These are phyloP conservation scores for Eucalyptus sideroxylon DNA, from an alignment of 345 rosid species.

Conservation along the genomic window DNA sequence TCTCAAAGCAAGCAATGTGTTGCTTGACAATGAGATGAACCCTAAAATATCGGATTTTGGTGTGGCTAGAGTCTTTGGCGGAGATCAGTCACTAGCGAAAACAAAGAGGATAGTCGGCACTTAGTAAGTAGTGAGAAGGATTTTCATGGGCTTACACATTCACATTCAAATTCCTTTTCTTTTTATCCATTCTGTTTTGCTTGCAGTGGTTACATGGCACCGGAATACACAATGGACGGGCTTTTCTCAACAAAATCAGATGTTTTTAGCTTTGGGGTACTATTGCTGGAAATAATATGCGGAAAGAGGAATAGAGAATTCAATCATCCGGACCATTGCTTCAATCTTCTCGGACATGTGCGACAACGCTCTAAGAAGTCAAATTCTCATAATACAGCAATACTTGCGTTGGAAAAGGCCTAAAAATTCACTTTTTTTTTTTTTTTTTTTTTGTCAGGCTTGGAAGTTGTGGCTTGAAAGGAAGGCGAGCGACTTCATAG, in stretches of 20 bases:
- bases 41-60: conserved; percentile 16
- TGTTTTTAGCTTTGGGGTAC: not conserved
- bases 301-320: not conserved
- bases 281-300: not conserved
- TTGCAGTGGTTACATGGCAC: conserved; percentile 3
- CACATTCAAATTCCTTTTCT: not conserved
- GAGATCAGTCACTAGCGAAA: not conserved
- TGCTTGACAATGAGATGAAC: conserved; percentile 3
- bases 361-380: not conserved
- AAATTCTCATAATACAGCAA: not conserved
- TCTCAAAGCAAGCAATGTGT: conserved; percentile 3
- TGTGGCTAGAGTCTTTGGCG: conserved; percentile 2
- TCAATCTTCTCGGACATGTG: not conserved
- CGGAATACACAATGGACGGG: not conserved
- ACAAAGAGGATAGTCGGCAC: conserved; percentile 1
- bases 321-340: not conserved
- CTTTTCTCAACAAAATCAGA: not conserved
- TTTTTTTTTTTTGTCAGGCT: conserved; percentile 1
- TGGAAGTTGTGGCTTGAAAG: conserved; percentile 21
- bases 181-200: not conserved
- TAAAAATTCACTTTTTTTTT: not conserved
- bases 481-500: conserved; percentile 4
- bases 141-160: not conserved
- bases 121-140: not conserved
- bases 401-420: not conserved